Conservation (phyloP, 2,329 filamentous ascomycete species). For the Fusarium tupiense region DNA sequence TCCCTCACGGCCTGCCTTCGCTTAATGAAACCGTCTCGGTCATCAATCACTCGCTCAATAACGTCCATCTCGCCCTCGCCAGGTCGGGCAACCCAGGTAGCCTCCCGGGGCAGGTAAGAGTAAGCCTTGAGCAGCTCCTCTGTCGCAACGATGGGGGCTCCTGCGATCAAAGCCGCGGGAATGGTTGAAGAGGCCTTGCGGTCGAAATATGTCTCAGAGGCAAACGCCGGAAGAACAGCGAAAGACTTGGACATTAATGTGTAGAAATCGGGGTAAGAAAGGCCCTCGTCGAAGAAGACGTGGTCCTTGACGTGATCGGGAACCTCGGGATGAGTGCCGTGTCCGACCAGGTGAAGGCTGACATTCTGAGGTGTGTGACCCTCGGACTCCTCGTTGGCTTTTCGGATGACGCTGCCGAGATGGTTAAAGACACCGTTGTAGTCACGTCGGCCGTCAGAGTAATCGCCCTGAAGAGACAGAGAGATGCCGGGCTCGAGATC, state of each 20-base stretch:
- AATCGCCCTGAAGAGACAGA: conserved; percentile 44
- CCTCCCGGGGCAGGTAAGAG: conserved; percentile 40
- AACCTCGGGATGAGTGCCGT: conserved; percentile 38
- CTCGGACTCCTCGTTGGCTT: conserved; percentile 20
- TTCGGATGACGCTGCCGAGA: conserved; percentile 37
- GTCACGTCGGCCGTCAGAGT: conserved; percentile 41
- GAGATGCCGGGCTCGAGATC: conserved; percentile 29
- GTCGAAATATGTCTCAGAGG: conserved; percentile 41
- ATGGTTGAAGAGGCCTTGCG: conserved; percentile 45
- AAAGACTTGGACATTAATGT: conserved; percentile 33
- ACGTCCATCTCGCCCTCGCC: conserved; percentile 43
- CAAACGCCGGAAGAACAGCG: conserved; percentile 40
- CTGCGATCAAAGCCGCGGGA: conserved; percentile 42
- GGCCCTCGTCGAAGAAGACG: conserved; percentile 39
- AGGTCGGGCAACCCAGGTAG: conserved; percentile 36
- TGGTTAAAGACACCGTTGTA: conserved; percentile 41
- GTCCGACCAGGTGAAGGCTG: conserved; percentile 41
- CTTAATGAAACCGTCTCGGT: conserved; percentile 35
- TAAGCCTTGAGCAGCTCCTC: conserved; percentile 41
- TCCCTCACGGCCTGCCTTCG: conserved; percentile 33
- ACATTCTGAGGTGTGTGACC: conserved; percentile 25
- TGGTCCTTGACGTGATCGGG: conserved; percentile 34
- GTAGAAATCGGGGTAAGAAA: conserved; percentile 45
- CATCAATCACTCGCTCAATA: conserved; percentile 38
- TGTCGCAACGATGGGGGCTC: conserved; percentile 40